Percentiles rank a stretch among this genome's conserved stretches.
Conservation (phyloP, 2,329 filamentous ascomycete species). For the Orbilia blumenaviensis region DNA sequence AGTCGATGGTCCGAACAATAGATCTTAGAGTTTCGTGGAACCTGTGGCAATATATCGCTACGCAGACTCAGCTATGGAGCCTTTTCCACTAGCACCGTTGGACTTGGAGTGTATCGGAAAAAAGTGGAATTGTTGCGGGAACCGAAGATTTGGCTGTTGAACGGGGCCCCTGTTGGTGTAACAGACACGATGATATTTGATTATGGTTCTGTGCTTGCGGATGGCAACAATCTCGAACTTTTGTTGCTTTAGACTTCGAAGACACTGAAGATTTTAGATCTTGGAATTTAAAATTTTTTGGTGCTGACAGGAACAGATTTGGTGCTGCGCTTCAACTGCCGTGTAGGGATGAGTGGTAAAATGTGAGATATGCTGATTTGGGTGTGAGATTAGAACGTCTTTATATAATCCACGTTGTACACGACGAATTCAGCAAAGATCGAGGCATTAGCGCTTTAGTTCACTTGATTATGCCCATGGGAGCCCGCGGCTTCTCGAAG, state of each 20-base stretch:
- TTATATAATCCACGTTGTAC: not conserved
- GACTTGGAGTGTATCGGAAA: too few relatives aligned
- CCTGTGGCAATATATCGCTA: too few relatives aligned
- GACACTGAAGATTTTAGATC: too few relatives aligned
- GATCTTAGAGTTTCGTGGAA: too few relatives aligned
- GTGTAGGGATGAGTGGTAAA: not conserved
- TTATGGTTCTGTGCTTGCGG: too few relatives aligned
- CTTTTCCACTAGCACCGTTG: too few relatives aligned
- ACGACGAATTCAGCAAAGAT: not conserved
- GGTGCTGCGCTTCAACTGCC: conserved; percentile 26
- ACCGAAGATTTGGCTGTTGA: not conserved
- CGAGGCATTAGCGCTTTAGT: too few relatives aligned
- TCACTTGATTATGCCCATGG: not conserved
- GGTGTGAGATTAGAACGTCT: not conserved
- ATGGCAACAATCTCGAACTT: too few relatives aligned
- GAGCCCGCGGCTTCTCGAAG: too few relatives aligned
- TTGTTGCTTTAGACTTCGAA: not conserved
- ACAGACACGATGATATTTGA: not conserved
- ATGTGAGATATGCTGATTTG: not conserved
- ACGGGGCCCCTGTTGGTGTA: not conserved
- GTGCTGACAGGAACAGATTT: conserved; percentile 7
- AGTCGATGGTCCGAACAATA: too few relatives aligned
- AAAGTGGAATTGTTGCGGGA: not conserved
- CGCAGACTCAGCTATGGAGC: not conserved
- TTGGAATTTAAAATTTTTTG: not conserved